Conservation (phyloP, 495 filamentous ascomycete species). For the Trichoderma reesei region DNA sequence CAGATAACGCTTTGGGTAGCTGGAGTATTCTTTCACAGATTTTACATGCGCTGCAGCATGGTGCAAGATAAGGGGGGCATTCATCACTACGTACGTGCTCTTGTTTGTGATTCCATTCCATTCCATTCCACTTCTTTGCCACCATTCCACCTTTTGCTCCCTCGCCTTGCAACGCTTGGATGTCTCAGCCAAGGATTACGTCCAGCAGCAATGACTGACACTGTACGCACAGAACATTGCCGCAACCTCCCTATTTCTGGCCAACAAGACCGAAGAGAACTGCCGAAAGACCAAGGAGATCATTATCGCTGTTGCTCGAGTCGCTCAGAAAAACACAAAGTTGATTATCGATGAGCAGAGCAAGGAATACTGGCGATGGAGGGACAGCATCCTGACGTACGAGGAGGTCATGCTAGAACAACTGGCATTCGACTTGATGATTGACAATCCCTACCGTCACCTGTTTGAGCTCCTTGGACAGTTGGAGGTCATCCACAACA, state of each 20-base stretch:
- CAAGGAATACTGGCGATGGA: constrained; percentile 96
- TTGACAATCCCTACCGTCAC: constrained; percentile 73
- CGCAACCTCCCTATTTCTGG: constrained; percentile 82
- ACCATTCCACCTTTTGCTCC: background rate
- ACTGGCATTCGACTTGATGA: constrained; percentile 85
- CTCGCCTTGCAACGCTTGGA: background rate
- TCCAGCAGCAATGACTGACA: background rate
- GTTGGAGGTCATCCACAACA: constrained; percentile 60
- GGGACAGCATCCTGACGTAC: constrained; percentile 79
- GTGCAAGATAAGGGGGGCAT: constrained; percentile 57
- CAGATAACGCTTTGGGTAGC: constrained; percentile 86
- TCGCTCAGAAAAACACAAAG: constrained; percentile 85
- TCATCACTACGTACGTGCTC: constrained; percentile 66
- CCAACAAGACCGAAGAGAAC: constrained; percentile 94
- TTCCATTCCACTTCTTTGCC: background rate
- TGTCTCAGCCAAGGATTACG: too few relatives aligned
- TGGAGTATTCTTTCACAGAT: constrained; percentile 88
- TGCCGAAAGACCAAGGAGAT: constrained; percentile 88
- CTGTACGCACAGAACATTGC: constrained; percentile 52
- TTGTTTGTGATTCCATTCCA: background rate
- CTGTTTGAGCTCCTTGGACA: constrained; percentile 67
- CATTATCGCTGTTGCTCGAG: constrained; percentile 82
- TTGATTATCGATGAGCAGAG: constrained; percentile 85
- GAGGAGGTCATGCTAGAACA: constrained; percentile 88
- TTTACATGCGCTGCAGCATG: constrained; percentile 82